Base-by-base conservation (phyloP, 2,329 filamentous ascomycete genomes). In the Fusarium kyushuense region DNA sequence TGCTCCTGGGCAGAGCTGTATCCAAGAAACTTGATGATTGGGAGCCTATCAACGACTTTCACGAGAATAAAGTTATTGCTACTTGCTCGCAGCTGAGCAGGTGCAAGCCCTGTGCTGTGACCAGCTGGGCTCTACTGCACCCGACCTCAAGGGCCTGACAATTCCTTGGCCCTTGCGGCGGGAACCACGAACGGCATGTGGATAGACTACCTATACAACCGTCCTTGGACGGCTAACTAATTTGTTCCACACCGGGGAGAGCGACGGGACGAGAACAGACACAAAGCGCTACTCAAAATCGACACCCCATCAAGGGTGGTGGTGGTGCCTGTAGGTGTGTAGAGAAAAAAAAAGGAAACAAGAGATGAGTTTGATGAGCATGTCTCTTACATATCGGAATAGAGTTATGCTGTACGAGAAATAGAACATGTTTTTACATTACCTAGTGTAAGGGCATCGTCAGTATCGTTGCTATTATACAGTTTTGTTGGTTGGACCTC, bases 141-240 rank as follows among this genome's bases (percentile, higher is more conserved):
- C 27, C 27, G 27, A 27, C 27, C 40, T 40, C 40, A 14, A 57
- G 45, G 27, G 42, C 21, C 41, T 40, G 54, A 55, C 48, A 48
- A 42, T 16, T 32, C 51, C 30, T 41, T 45, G 38, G 36, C 41
- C 42, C 57, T 46, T 49, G 59, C 30, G 45, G 32, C 47, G 48
- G 53, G 60, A 62, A 41, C 58, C 47, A 54, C 43, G 65, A 62
- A 69, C 65, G 60, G 65, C 60, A 65, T 69, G 61, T 54, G 60
- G 48, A 42, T 67, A 38, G 40, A 58, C 61, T 51, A 57, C 47
- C 61, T 57, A 57, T 47, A 65, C 60, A 68, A 43, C 60, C 55
- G 51, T 65, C 65, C 27, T 54, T 48, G 45, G 27, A 45, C 12
- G n/a, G 42, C 42, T 25, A 59, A 32, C 27, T 14, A 19, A 10